Conservation (phyloP, 345 rosid genomes). For the Bretschneidera sinensis region DNA sequence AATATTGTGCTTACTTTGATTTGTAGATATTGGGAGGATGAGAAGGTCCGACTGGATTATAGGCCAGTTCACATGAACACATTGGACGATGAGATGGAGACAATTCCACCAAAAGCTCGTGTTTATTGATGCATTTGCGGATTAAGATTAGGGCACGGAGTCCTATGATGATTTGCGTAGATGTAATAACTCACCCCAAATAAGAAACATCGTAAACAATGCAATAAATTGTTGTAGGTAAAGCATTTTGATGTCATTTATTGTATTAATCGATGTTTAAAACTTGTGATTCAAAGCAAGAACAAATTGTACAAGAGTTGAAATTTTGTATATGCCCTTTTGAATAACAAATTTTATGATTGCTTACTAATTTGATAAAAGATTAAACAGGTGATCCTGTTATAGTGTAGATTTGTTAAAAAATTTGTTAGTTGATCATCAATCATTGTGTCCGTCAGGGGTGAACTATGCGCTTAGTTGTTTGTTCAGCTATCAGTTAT, state of each 20-base stretch:
- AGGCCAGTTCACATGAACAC: conserved; percentile 98
- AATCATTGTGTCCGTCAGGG: too few relatives aligned
- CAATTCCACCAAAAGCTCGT: conserved; percentile 98
- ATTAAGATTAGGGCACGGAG: neutral
- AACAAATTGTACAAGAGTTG: too few relatives aligned
- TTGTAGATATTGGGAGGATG: conserved; percentile 86
- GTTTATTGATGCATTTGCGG: conserved; percentile 53
- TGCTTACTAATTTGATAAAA: too few relatives aligned
- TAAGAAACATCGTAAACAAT: conserved; percentile 7
- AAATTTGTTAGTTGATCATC: too few relatives aligned
- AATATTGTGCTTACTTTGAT: neutral
- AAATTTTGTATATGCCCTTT: too few relatives aligned
- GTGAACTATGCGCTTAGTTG: too few relatives aligned
- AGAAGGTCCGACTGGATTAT: conserved; percentile 84
- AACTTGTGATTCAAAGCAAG: too few relatives aligned
- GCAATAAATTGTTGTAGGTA: conserved; percentile 30
- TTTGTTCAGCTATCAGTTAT: too few relatives aligned
- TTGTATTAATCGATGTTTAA: conserved; percentile 17
- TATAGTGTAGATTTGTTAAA: too few relatives aligned
- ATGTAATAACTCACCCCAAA: conserved; percentile 8
- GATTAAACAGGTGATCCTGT: too few relatives aligned
- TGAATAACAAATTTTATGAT: too few relatives aligned
- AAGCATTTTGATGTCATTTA: conserved; percentile 20
- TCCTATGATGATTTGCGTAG: neutral
- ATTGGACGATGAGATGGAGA: conserved; percentile 71